Evolutionary conservation across 306 rosid genomes (phyloP).

Genomic region (Lithocarpus polystachyus): DNA sequence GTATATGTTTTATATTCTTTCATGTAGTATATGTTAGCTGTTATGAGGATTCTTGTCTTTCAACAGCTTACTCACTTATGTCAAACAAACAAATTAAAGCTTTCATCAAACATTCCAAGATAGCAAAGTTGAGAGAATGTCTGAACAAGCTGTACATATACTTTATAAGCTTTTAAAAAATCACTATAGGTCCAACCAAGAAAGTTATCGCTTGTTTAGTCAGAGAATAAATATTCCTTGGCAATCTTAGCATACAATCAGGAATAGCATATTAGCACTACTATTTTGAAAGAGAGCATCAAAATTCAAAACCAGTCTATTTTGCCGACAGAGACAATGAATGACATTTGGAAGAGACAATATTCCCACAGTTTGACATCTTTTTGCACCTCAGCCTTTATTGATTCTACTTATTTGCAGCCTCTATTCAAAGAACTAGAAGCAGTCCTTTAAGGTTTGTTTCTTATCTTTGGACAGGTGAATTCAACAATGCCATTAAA

Average conservation of each 20-base stretch:
- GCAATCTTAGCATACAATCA: constrained; percentile 2
- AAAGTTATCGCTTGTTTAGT: not conserved
- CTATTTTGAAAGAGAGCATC: not conserved
- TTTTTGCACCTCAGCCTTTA: not conserved
- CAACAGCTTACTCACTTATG: not conserved
- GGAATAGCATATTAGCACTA: not conserved
- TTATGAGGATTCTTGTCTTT: not conserved
- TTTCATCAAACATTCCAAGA: not conserved
- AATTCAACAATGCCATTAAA: constrained; percentile 38
- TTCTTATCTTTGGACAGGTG: constrained; percentile 38
- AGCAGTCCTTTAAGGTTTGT: not conserved
- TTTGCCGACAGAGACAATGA: not conserved
- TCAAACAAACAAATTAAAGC: constrained; percentile 4
- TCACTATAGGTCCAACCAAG: constrained; percentile 7
- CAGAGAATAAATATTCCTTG: not conserved
- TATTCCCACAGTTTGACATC: not conserved
- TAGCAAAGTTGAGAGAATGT: not conserved
- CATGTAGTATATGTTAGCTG: not conserved
- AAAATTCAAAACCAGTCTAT: not conserved
- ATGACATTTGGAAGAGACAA: not conserved
- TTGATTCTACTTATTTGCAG: not conserved
- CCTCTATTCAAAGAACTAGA: constrained; percentile 5
- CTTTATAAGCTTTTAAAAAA: not conserved
- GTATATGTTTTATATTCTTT: not conserved
- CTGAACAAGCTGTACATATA: not conserved